phyloP scores from a whole-genome alignment of 768 basidiomycete species.

The Auricularia auricula-judae region DNA sequence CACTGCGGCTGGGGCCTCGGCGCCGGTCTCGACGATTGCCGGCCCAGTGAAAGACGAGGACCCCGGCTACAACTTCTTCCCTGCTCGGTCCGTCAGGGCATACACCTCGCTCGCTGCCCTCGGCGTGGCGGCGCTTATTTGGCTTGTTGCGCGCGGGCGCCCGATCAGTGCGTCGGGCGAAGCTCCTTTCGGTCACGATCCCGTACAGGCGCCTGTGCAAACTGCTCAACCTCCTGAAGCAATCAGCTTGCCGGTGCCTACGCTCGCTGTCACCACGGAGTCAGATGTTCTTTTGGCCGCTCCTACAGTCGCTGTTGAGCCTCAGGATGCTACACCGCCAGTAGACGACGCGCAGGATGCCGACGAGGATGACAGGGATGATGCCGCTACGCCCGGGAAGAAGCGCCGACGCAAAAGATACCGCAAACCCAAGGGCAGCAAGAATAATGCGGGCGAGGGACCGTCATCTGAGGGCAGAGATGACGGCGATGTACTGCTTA shows the following conservation, averaged over 20 bases:
- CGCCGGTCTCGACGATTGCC: too few species aligned
- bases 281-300: too few species aligned
- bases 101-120: neutral
- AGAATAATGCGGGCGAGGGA: conserved; percentile 24
- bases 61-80: too few species aligned
- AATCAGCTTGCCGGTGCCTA: neutral
- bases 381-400: conserved; percentile 17
- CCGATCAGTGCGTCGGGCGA: neutral
- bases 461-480: conserved; percentile 14
- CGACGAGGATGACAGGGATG: conserved; percentile 17
- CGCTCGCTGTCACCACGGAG: neutral
- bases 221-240: neutral
- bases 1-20: neutral
- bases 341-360: conserved; percentile 7
- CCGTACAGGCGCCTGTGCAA: too few species aligned
- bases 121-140: neutral
- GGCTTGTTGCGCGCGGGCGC: neutral
- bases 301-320: too few species aligned
- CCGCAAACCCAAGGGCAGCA: conserved; percentile 34
- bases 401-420: conserved; percentile 15
- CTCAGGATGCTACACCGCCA: too few species aligned
- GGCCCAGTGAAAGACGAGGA: too few species aligned
- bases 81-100: too few species aligned
- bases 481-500: neutral
- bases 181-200: neutral